A percentile compares a stretch with the other conserved stretches of the same genome.
Evolutionary conservation across 2,329 filamentous ascomycete species (phyloP).

Genomic region (Phaeophleospora eucalypticola): DNA sequence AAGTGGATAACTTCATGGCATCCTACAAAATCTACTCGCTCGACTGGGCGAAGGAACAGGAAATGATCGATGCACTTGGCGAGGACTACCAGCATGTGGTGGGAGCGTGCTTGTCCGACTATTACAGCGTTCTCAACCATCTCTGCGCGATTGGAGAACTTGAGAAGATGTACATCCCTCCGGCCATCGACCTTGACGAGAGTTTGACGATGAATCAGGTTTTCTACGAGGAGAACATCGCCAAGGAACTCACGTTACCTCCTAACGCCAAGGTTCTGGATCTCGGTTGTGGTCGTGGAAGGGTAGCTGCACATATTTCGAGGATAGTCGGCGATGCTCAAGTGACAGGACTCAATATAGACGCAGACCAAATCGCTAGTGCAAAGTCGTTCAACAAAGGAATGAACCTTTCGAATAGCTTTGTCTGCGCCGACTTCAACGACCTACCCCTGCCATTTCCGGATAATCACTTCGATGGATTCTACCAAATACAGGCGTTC

Average conservation of each 20-base stretch:
- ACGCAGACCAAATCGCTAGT: slow-evolving; percentile 27
- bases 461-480: slow-evolving; percentile 26
- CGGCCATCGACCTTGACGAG: slow-evolving; percentile 22
- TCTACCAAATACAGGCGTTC: slow-evolving; percentile 32
- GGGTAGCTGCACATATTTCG: slow-evolving; percentile 29
- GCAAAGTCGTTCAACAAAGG: slow-evolving; percentile 24
- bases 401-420: slow-evolving; percentile 20
- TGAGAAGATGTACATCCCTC: slow-evolving; percentile 31
- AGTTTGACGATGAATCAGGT: slow-evolving; percentile 24
- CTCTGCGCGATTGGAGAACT: slow-evolving; percentile 28
- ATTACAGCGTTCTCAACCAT: slow-evolving; percentile 30
- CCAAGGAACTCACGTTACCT: slow-evolving; percentile 24
- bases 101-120: slow-evolving; percentile 26
- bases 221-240: slow-evolving; percentile 28
- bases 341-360: slow-evolving; percentile 30
- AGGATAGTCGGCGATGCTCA: slow-evolving; percentile 21
- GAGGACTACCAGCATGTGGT: slow-evolving; percentile 26
- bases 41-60: slow-evolving; percentile 28
- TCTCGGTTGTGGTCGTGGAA: slow-evolving; percentile 29
- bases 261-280: slow-evolving; percentile 26
- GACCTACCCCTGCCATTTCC: slow-evolving; percentile 26
- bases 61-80: slow-evolving; percentile 26
- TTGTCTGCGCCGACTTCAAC: slow-evolving; percentile 27
- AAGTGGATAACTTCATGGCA: slow-evolving; percentile 29
- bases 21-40: slow-evolving; percentile 30